Evolutionary conservation across 306 rosid species (phyloP).

Genomic region (Vicia villosa): DNA sequence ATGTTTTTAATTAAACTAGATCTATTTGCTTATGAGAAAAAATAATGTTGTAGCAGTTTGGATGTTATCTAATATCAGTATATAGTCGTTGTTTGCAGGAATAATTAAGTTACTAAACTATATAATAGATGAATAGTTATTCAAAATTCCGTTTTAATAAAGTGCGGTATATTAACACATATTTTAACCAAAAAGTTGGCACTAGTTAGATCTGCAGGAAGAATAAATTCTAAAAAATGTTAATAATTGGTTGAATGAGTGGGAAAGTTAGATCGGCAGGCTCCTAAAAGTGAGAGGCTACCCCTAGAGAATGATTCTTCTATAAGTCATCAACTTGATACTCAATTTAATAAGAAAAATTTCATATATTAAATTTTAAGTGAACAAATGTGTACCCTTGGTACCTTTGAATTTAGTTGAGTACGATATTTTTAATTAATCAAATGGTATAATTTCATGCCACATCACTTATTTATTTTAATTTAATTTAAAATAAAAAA

Average conservation of each 20-base stretch:
- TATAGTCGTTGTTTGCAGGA: not conserved
- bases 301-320: slow-evolving; percentile 12
- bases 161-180: not conserved
- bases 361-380: no score
- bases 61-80: not conserved
- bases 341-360: no score
- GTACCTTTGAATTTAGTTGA: no score
- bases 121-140: not conserved
- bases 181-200: slow-evolving; percentile 6
- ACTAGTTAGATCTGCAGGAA: slow-evolving; percentile 12
- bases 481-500: no score
- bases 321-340: not conserved
- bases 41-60: not conserved
- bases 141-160: slow-evolving; percentile 2
- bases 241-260: slow-evolving; percentile 12
- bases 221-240: not conserved
- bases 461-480: no score
- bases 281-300: slow-evolving; percentile 7
- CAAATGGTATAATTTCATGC: no score
- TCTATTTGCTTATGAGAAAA: slow-evolving; percentile 3
- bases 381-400: no score
- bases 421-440: no score
- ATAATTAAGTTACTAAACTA: not conserved
- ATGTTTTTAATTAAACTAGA: slow-evolving; percentile 1
- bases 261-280: slow-evolving; percentile 20